These are phyloP conservation scores for Blakeslea trispora DNA, from an alignment of 371 early-diverging fungal genomes.

Conservation along the genomic window DNA sequence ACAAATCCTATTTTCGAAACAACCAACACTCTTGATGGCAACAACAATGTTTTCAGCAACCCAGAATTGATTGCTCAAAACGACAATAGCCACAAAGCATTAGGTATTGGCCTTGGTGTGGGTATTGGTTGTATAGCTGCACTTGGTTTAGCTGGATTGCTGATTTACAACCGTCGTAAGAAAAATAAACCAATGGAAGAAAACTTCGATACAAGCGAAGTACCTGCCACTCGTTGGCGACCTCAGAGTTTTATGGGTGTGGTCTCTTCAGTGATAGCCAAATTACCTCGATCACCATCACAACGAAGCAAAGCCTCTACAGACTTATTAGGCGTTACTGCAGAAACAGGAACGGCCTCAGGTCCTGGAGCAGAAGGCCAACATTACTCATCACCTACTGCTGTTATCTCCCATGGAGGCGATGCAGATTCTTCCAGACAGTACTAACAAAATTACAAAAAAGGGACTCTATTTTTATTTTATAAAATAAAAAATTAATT, in stretches of 20 bases:
- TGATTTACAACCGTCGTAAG: slow-evolving; percentile 26
- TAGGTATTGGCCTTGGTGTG: slow-evolving; percentile 49
- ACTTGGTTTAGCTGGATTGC: slow-evolving; percentile 41
- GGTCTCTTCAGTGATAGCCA: slow-evolving; percentile 46
- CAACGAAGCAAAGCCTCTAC: slow-evolving; percentile 35
- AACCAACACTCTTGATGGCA: background rate
- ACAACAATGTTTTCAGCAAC: background rate
- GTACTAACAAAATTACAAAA: slow-evolving; percentile 7
- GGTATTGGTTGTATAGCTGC: slow-evolving; percentile 49
- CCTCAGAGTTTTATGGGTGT: slow-evolving; percentile 53
- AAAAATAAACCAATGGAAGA: slow-evolving; percentile 1
- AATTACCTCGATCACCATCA: slow-evolving; percentile 51
- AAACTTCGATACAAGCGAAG: background rate
- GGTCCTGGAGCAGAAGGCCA: slow-evolving; percentile 14
- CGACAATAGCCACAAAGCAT: slow-evolving; percentile 30
- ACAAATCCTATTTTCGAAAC: background rate
- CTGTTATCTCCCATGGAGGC: background rate
- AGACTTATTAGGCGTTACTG: slow-evolving; percentile 8
- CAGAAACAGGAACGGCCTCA: slow-evolving; percentile 2
- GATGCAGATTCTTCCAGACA: background rate
- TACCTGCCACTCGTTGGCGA: slow-evolving; percentile 43
- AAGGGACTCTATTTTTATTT: no score
- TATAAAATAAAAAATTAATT: background rate
- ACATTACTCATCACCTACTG: background rate
- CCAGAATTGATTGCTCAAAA: slow-evolving; percentile 3